Evolutionary conservation across 306 rosid genomes (phyloP), one percentile per base, ranked within the genome.

Genomic region (Nissolia schottii): DNA sequence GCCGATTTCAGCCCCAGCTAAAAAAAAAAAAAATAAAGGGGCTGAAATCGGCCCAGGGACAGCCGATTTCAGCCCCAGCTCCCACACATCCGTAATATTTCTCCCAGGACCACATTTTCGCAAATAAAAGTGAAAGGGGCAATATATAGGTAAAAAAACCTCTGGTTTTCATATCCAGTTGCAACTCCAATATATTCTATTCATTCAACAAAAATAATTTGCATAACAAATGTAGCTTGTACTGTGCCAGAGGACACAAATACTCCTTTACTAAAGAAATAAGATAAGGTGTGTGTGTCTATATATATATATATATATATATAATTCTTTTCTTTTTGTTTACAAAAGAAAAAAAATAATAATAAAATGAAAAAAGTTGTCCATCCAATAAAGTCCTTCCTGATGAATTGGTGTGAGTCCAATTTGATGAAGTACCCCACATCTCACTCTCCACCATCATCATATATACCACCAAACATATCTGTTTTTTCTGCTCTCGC

Each of bases 361-460:
- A 12, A 28, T 45, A 74, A 60, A 71, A 68, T 80, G 87, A 83
- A 79, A 12, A 48, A 86, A n/a, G n/a, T n/a, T 27, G 79, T 75
- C 72, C 77, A 41, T 79, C 96, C 88, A 90, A 87, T 88, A 64
- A 85, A 62, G n/a, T n/a, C n/a, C 63, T 76, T 82, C 84, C 80
- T 69, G n/a, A n/a, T n/a, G n/a, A n/a, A n/a, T 71, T 82, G 77
- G 75, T 87, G 86, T 90, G 88, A 78, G 45, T 85, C 84, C 87
- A 84, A 71, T 82, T 79, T 80, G 80, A 70, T 40, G 53, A 70
- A n/a, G n/a, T n/a, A 67, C 78, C 89, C 87, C 82, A 81, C 79
- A 77, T 51, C 49, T 19, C 69, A 53, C 71, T 46, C 75, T n/a
- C n/a, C n/a, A n/a, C n/a, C 80, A 77, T 89, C 87, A 84, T 64